phyloP scores from a whole-genome alignment of 805 yeast species.

The Schwanniomyces sp. region DNA sequence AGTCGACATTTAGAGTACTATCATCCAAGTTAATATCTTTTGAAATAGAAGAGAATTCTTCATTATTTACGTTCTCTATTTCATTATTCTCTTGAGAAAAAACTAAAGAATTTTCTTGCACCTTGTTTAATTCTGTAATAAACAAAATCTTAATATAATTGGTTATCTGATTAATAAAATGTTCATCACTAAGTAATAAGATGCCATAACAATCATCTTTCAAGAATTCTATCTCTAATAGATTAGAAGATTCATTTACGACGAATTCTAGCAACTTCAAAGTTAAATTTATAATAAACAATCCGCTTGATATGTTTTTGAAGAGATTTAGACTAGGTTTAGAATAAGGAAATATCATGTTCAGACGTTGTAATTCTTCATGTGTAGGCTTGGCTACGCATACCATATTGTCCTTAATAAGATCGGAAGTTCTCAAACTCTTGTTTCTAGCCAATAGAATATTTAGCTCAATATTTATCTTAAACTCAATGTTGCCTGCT shows the following conservation, averaged over 20 bases:
- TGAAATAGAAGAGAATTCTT: background rate
- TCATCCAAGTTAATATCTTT: constrained; percentile 13
- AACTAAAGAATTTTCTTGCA: background rate
- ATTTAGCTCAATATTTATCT: constrained; percentile 35
- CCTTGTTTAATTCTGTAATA: constrained; percentile 4
- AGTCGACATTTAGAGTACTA: constrained; percentile 11
- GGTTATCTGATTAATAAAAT: constrained; percentile 23
- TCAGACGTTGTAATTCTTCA: background rate
- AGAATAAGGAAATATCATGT: background rate
- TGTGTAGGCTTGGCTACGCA: constrained; percentile 26
- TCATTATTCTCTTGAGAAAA: background rate
- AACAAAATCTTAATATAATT: constrained; percentile 23
- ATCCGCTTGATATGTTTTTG: constrained; percentile 17
- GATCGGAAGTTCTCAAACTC: constrained; percentile 27
- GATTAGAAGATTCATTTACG: constrained; percentile 13
- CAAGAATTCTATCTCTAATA: constrained; percentile 20
- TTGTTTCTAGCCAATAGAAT: constrained; percentile 30
- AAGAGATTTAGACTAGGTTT: background rate
- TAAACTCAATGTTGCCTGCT: constrained; percentile 16
- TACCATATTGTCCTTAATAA: constrained; percentile 33
- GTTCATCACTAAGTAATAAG: constrained; percentile 25
- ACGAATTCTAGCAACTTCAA: constrained; percentile 23
- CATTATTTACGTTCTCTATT: background rate
- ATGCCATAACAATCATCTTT: constrained; percentile 32
- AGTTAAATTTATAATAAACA: constrained; percentile 31